Conservation (phyloP, 441 rosid species). For the Populus hybrid region DNA sequence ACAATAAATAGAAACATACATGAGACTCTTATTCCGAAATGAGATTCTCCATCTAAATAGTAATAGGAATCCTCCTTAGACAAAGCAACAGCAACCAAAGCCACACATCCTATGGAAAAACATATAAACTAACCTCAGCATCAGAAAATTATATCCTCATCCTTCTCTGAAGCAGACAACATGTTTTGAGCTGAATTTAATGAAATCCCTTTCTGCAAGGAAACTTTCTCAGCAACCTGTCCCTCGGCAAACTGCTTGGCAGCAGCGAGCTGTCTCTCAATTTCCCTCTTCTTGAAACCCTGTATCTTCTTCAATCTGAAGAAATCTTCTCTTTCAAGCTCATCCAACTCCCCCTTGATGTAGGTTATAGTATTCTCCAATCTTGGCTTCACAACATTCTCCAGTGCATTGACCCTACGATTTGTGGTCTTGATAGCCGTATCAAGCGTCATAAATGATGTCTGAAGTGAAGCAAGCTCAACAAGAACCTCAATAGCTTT, state of each 20-base stretch:
- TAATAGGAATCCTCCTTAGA: constrained; percentile 2
- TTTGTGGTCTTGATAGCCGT: constrained; percentile 94
- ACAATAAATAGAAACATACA: background rate
- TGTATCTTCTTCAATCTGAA: constrained; percentile 91
- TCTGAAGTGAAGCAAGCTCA: constrained; percentile 92
- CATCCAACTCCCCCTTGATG: constrained; percentile 89
- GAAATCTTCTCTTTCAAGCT: constrained; percentile 91
- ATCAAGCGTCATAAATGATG: constrained; percentile 83
- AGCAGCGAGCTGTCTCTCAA: constrained; percentile 51
- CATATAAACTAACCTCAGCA: constrained; percentile 15
- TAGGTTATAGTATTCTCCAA: constrained; percentile 76
- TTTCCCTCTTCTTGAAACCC: constrained; percentile 80
- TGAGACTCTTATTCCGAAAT: background rate
- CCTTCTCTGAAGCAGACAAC: constrained; percentile 62
- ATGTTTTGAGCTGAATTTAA: constrained; percentile 52
- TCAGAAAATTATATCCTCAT: constrained; percentile 81
- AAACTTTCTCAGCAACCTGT: constrained; percentile 57
- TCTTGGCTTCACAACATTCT: constrained; percentile 88
- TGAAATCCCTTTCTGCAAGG: constrained; percentile 64
- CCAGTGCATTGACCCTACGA: constrained; percentile 89
- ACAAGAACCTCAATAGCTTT: constrained; percentile 85
- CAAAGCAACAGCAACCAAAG: constrained; percentile 8
- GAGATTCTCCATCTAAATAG: constrained; percentile 7
- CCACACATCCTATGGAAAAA: constrained; percentile 17
- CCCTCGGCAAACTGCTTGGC: constrained; percentile 66